Conservation (phyloP, 2,329 filamentous ascomycete species). For the Lachnellula occidentalis region DNA sequence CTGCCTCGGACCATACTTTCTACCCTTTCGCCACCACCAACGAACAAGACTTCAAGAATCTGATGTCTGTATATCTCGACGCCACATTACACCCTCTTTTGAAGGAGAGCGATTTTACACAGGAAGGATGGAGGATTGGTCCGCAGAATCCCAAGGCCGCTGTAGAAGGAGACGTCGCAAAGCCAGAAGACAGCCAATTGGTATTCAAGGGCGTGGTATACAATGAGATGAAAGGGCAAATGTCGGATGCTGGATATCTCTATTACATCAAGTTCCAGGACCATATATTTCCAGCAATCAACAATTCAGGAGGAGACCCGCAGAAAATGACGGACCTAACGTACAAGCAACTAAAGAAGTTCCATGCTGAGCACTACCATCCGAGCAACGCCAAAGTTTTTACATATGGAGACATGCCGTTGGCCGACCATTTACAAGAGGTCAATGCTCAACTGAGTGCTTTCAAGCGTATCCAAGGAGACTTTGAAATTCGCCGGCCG, state of each 20-base stretch:
- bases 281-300: slow-evolving; percentile 85
- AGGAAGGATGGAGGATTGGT: slow-evolving; percentile 95
- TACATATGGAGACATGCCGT: slow-evolving; percentile 89
- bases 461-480: slow-evolving; percentile 66
- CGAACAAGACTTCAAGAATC: slow-evolving; percentile 86
- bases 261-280: slow-evolving; percentile 96
- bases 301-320: slow-evolving; percentile 95
- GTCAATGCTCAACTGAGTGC: slow-evolving; percentile 67
- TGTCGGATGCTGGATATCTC: slow-evolving; percentile 94
- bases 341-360: slow-evolving; percentile 80
- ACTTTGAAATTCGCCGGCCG: slow-evolving; percentile 70
- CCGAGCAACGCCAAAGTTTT: slow-evolving; percentile 95
- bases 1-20: slow-evolving; percentile 90
- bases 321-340: slow-evolving; percentile 95
- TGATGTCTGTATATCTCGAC: slow-evolving; percentile 95
- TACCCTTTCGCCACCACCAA: slow-evolving; percentile 99
- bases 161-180: slow-evolving; percentile 37
- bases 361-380: slow-evolving; percentile 91
- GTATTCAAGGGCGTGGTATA: slow-evolving; percentile 98
- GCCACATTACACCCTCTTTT: slow-evolving; percentile 86
- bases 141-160: slow-evolving; percentile 71
- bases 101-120: slow-evolving; percentile 86
- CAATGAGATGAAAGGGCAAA: slow-evolving; percentile 99
- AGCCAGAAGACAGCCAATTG: slow-evolving; percentile 56
- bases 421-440: slow-evolving; percentile 74